Evolutionary conservation across 1,284 basidiomycete genomes (phyloP).

Genomic region (Malassezia equina): DNA sequence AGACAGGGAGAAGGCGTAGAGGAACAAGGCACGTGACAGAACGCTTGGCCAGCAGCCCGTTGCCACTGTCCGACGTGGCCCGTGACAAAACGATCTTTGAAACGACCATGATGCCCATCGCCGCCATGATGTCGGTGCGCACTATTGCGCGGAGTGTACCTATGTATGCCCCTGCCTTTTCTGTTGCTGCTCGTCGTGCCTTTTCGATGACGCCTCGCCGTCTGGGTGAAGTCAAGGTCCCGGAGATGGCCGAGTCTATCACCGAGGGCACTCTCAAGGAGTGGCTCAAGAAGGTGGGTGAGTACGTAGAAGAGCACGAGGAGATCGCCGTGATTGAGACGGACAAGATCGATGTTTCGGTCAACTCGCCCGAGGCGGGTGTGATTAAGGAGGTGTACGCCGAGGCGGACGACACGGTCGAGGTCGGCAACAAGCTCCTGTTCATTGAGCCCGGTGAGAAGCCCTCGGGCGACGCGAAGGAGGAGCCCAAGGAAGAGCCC

Average conservation of each 20-base stretch:
- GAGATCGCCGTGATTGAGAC: slow-evolving; percentile 97
- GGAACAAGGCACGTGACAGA: not conserved
- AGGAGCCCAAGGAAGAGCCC: slow-evolving; percentile 49
- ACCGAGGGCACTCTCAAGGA: slow-evolving; percentile 92
- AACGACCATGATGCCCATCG: slow-evolving; percentile 11
- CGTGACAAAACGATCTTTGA: not conserved
- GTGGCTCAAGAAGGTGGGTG: slow-evolving; percentile 89
- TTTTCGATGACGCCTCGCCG: slow-evolving; percentile 26
- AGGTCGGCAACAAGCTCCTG: slow-evolving; percentile 89
- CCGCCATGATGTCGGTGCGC: slow-evolving; percentile 2
- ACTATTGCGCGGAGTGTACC: slow-evolving; percentile 5
- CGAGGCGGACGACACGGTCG: slow-evolving; percentile 84
- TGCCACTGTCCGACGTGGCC: not conserved
- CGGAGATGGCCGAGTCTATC: slow-evolving; percentile 98
- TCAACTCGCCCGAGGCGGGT: slow-evolving; percentile 82
- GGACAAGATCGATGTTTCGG: slow-evolving; percentile 97
- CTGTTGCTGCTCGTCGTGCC: slow-evolving; percentile 13
- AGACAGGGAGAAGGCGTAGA: not conserved
- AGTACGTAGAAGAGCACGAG: slow-evolving; percentile 80
- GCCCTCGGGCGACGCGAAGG: slow-evolving; percentile 42
- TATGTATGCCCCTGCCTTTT: slow-evolving; percentile 1
- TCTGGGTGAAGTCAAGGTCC: slow-evolving; percentile 76
- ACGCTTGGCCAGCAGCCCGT: not conserved
- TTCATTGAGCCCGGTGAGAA: slow-evolving; percentile 69
- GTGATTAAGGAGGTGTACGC: slow-evolving; percentile 78